phyloP scores from a whole-genome alignment of 495 filamentous ascomycete genomes.

The Jackrogersella multiformis region DNA sequence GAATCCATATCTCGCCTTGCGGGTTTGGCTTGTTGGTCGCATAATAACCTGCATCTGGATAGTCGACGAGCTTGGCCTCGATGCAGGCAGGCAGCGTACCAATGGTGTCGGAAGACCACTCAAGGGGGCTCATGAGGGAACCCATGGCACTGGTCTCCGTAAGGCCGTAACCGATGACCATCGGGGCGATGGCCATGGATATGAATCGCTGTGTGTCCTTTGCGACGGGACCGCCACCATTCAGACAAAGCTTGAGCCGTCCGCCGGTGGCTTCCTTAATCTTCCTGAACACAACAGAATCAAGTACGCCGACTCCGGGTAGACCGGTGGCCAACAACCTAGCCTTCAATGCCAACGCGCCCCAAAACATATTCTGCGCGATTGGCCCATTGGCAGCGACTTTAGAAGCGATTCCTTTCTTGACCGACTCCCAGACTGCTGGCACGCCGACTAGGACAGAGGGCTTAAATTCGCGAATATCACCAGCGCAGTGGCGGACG shows the following conservation, averaged over 20 bases:
- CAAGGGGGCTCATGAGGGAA: constrained; percentile 83
- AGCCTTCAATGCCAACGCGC: constrained; percentile 82
- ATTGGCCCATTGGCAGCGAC: constrained; percentile 78
- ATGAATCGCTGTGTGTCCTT: constrained; percentile 89
- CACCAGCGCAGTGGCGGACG: constrained; percentile 92
- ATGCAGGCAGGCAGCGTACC: constrained; percentile 83
- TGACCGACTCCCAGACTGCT: constrained; percentile 96
- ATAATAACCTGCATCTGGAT: constrained; percentile 90
- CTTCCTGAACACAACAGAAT: constrained; percentile 87
- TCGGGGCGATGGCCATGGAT: constrained; percentile 85
- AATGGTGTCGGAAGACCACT: constrained; percentile 85
- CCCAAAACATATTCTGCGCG: constrained; percentile 90
- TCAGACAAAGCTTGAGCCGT: constrained; percentile 80
- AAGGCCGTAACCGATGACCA: constrained; percentile 94
- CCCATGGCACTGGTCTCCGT: constrained; percentile 98
- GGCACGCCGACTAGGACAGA: constrained; percentile 94
- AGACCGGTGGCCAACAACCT: constrained; percentile 79
- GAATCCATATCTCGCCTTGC: constrained; percentile 96
- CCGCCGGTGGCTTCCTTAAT: constrained; percentile 91
- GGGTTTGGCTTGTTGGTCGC: constrained; percentile 83
- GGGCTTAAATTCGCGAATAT: constrained; percentile 93
- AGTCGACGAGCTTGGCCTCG: constrained; percentile 96
- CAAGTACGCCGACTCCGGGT: constrained; percentile 76
- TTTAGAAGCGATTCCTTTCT: constrained; percentile 94
- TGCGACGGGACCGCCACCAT: constrained; percentile 85